Conservation (phyloP, 306 rosid species). For the Cicer chorassanicum region DNA sequence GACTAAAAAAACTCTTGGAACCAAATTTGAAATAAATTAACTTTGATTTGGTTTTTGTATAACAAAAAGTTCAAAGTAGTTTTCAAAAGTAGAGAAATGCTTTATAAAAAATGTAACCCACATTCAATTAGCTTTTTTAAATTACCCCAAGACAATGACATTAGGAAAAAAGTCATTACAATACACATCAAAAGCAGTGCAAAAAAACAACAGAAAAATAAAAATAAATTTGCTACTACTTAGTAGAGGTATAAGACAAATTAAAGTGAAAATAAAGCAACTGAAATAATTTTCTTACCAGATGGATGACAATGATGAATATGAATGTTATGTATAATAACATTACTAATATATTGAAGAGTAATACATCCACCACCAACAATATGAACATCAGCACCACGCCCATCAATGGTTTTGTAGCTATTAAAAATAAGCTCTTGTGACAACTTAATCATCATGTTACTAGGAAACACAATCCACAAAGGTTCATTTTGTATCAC, state of each 20-base stretch:
- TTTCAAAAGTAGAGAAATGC: background rate
- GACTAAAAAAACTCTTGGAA: background rate
- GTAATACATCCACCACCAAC: slow-evolving; percentile 97
- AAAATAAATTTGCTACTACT: background rate
- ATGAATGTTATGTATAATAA: slow-evolving; percentile 89
- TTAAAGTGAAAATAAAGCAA: background rate
- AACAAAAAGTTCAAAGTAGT: background rate
- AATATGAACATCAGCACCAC: slow-evolving; percentile 96
- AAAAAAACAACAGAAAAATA: background rate
- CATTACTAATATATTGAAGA: slow-evolving; percentile 80
- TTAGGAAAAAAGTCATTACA: background rate
- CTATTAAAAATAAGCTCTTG: slow-evolving; percentile 93
- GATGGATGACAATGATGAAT: slow-evolving; percentile 87
- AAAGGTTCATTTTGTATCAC: slow-evolving; percentile 74
- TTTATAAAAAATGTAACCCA: background rate
- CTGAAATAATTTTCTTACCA: slow-evolving; percentile 52
- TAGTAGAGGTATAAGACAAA: background rate
- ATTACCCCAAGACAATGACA: slow-evolving; percentile 18
- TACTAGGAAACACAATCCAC: slow-evolving; percentile 83
- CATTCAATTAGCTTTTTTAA: slow-evolving; percentile 1
- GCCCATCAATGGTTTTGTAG: slow-evolving; percentile 86
- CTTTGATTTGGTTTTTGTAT: background rate
- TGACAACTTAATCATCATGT: slow-evolving; percentile 78
- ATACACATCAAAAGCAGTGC: slow-evolving; percentile 12
- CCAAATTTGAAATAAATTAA: background rate